Base-by-base conservation (phyloP, 257 asterid genomes). In the Leonotis leonurus region DNA sequence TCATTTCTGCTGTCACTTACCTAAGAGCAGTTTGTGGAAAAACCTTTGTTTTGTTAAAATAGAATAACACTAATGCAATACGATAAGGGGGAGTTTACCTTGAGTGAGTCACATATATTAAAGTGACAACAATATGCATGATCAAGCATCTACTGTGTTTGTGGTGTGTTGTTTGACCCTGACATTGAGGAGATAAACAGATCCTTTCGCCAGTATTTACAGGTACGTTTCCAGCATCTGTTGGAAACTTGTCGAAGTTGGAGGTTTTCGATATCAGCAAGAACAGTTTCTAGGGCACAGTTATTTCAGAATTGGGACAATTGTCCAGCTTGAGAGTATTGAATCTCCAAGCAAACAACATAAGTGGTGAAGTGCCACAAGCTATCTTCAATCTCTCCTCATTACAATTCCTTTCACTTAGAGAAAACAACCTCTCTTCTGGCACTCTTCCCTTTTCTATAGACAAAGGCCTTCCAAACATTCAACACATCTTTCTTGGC, bases 221-320 rank as follows among this genome's bases (percentile, higher is more conserved):
- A 50, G 56, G 56, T 25, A 25, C 8, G 3, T 1, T 50, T 50
- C 56, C 56, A 6, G 9, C 3, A 25, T 24, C 35, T 24, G 5
- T 51, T 51, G 57, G 57, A 35, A 51, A 51, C n/a, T n/a, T n/a
- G n/a, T n/a, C n/a, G n/a, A n/a, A n/a, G n/a, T 48, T 48, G 54
- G 30, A 48, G 29, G 27, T 48, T 9, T 21, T 48, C 2, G 54
- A 48, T 48, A 11, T 48, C 54, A 8, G 54, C 1, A 8, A 20
- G 30, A 48, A 48, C 54, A 48, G 7, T 20, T 48, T 48, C 4
- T 20, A 8, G 8, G 30, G 54, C 8, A 21, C 6, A 21, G 0
- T 48, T 11, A 16, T 48, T 0, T 20, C 5, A 10, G 54, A 48
- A 20, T 20, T 48, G 25, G 30, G 29, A 20, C 29, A 3, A 11